A percentile compares a stretch with the other conserved stretches of the same genome.
Evolutionary conservation across 768 basidiomycete genomes (phyloP).

Genomic region (Boletus sp.): DNA sequence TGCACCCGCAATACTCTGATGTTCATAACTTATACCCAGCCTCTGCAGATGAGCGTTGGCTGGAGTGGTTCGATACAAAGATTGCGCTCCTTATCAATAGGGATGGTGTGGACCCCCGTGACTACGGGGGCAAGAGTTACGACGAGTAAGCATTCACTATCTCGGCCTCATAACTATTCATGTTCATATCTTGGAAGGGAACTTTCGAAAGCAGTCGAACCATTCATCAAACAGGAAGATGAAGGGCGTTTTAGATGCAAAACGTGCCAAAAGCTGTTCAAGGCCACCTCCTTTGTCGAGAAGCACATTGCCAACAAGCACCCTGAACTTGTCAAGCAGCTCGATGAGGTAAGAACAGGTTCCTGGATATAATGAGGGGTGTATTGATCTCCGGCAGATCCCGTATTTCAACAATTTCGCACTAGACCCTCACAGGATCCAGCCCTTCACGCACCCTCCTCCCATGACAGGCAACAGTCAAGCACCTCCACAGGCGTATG

Average conservation of each 20-base stretch:
- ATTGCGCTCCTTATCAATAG: constrained; percentile 76
- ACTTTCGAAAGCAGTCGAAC: constrained; percentile 72
- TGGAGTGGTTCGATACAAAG: constrained; percentile 86
- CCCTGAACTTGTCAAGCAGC: constrained; percentile 72
- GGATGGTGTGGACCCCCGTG: constrained; percentile 76
- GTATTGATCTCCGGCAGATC: constrained; percentile 46
- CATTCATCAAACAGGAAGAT: constrained; percentile 90
- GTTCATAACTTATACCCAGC: constrained; percentile 8
- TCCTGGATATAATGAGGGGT: constrained; percentile 4
- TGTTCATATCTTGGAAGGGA: constrained; percentile 51
- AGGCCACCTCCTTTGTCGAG: constrained; percentile 93
- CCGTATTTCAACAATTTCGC: constrained; percentile 95
- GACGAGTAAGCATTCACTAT: constrained; percentile 67
- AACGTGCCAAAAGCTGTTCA: constrained; percentile 95
- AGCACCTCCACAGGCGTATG: constrained; percentile 83
- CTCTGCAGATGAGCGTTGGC: constrained; percentile 76
- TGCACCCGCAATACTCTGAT: constrained; percentile 17
- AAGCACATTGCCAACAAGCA: constrained; percentile 98
- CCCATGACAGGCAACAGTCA: constrained; percentile 62
- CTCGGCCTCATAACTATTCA: constrained; percentile 6
- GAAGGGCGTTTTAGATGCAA: constrained; percentile 97
- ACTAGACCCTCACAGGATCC: constrained; percentile 90
- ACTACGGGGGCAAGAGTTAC: constrained; percentile 85
- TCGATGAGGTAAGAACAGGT: constrained; percentile 69
- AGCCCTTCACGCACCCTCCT: constrained; percentile 80